A percentile compares a stretch with the other conserved stretches of the same genome.
Conservation (phyloP, 768 basidiomycete genomes). For the Dacryopinax primogenitus region DNA sequence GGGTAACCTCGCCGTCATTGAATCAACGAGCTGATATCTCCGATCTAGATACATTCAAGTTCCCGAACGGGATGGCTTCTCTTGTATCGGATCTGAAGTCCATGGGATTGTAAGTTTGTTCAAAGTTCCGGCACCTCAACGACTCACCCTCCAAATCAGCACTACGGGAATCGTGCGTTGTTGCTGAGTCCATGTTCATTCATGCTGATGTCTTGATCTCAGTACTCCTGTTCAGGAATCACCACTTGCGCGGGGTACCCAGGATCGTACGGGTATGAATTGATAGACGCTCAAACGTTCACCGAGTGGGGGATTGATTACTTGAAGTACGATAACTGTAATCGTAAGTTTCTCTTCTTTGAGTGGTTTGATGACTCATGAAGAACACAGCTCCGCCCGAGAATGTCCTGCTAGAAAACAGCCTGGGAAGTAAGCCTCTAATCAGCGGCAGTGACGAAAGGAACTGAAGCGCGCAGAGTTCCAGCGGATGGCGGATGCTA, state of each 20-base stretch:
- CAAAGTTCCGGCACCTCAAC: background rate
- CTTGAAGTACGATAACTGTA: conserved; percentile 37
- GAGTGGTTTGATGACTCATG: background rate
- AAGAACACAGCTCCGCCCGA: conserved; percentile 52
- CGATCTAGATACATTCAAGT: background rate
- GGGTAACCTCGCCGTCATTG: conserved; percentile 15
- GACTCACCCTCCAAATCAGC: conserved; percentile 23
- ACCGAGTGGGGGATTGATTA: conserved; percentile 53
- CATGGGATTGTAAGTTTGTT: conserved; percentile 40
- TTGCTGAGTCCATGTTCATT: background rate
- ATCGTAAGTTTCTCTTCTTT: background rate
- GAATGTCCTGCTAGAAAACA: conserved; percentile 41
- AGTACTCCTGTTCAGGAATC: conserved; percentile 62
- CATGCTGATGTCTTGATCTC: background rate
- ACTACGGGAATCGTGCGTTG: conserved; percentile 48
- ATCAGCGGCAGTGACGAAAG: background rate
- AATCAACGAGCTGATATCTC: background rate
- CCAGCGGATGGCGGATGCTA: conserved; percentile 48
- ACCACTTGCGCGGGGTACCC: conserved; percentile 53
- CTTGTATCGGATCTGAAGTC: conserved; percentile 44
- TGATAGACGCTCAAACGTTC: conserved; percentile 39
- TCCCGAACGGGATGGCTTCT: conserved; percentile 32
- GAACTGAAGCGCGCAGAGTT: conserved; percentile 33
- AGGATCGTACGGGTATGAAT: conserved; percentile 52
- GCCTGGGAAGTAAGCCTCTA: conserved; percentile 38